Evolutionary conservation across 75 land plant genomes (phyloP).

Genomic region (Isoetes taiwanensis): DNA sequence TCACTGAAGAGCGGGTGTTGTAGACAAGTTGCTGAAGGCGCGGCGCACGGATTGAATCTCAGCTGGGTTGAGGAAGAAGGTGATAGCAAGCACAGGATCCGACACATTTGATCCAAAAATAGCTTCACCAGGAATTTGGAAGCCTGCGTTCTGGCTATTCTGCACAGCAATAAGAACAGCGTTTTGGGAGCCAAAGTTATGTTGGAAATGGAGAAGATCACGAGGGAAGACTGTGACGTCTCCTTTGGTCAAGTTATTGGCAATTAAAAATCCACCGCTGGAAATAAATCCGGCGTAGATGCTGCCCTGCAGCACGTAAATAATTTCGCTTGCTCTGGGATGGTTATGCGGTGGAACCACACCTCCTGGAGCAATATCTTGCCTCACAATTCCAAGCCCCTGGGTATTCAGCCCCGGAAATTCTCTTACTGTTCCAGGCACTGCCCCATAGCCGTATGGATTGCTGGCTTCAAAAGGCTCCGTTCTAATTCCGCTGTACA

Average conservation of each 20-base stretch:
- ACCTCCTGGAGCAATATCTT: conserved; percentile 24
- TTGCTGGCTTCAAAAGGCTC: conserved; percentile 15
- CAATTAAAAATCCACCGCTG: conserved; percentile 24
- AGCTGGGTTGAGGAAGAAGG: no score
- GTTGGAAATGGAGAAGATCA: conserved; percentile 38
- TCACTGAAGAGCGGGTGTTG: no score
- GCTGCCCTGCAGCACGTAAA: conserved; percentile 28
- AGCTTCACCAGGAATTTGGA: no score
- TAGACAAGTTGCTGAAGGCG: no score
- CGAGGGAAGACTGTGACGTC: conserved; percentile 38
- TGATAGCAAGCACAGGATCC: no score
- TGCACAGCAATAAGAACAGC: background rate
- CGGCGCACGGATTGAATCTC: no score
- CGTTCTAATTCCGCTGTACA: conserved; percentile 28
- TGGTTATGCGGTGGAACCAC: conserved; percentile 21
- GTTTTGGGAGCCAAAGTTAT: conserved; percentile 22
- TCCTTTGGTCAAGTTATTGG: conserved; percentile 25
- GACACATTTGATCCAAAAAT: no score
- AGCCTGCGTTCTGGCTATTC: conserved; percentile 14
- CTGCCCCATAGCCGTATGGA: conserved; percentile 21
- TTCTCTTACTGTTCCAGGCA: conserved; percentile 14
- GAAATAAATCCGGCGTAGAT: conserved; percentile 38
- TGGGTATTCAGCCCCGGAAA: conserved; percentile 39
- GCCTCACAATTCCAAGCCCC: conserved; percentile 33
- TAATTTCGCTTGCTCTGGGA: conserved; percentile 24